Evolutionary conservation across 352 stramenopile genomes (phyloP).

Genomic region (Globisporangium splendens): DNA sequence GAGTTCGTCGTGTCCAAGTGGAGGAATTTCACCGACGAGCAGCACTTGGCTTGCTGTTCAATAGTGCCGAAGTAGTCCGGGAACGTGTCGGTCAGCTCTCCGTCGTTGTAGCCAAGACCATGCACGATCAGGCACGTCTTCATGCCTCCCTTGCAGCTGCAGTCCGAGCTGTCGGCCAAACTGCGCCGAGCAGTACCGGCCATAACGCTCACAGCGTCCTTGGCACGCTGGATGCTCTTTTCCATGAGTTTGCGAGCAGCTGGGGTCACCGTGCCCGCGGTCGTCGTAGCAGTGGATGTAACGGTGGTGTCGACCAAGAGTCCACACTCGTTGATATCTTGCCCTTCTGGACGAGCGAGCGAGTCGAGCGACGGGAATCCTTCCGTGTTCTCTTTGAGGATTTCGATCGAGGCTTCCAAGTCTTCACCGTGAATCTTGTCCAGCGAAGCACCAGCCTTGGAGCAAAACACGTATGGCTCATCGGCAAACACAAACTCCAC

Average conservation of each 20-base stretch:
- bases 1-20: conserved; percentile 22
- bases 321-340: conserved; percentile 9
- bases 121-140: conserved; percentile 34
- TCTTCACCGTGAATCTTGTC: conserved; percentile 15
- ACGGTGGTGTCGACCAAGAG: background rate
- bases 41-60: conserved; percentile 25
- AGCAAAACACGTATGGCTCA: conserved; percentile 36
- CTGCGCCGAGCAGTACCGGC: conserved; percentile 11
- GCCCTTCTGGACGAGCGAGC: conserved; percentile 9
- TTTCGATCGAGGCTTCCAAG: conserved; percentile 15
- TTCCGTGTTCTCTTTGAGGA: conserved; percentile 14
- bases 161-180: conserved; percentile 10
- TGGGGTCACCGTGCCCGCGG: background rate
- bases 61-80: conserved; percentile 21
- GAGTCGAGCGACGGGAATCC: conserved; percentile 7
- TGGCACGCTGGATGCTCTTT: conserved; percentile 8
- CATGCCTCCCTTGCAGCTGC: conserved; percentile 12
- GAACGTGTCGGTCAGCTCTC: conserved; percentile 11
- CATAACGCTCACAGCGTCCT: conserved; percentile 14
- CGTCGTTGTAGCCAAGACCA: conserved; percentile 16
- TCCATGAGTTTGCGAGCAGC: conserved; percentile 5
- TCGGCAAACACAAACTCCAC: conserved; percentile 28
- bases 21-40: conserved; percentile 28
- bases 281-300: background rate
- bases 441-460: conserved; percentile 9